Conservation (phyloP, 495 filamentous ascomycete species). For the Pyrenopolyporus hunteri region DNA sequence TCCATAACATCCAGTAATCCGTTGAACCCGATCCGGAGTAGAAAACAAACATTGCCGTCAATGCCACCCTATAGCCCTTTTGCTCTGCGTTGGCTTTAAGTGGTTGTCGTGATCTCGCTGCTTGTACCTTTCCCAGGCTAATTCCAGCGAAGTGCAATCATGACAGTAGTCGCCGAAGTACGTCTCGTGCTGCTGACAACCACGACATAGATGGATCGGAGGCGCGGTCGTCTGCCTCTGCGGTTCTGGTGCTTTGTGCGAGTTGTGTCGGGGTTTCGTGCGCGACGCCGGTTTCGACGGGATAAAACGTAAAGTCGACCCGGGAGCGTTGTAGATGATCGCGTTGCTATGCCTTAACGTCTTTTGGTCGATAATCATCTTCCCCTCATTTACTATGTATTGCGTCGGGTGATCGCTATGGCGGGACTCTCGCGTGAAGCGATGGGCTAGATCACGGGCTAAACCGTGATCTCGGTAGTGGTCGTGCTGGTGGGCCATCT, state of each 20-base stretch:
- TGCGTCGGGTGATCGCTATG: conserved; percentile 13
- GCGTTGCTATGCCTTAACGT: conserved; percentile 26
- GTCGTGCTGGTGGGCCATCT: conserved; percentile 27
- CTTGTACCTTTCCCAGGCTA: neutral
- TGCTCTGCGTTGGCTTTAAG: conserved; percentile 10
- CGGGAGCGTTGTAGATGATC: conserved; percentile 43
- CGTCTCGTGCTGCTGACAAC: conserved; percentile 16
- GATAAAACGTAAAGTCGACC: conserved; percentile 26
- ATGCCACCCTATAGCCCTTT: conserved; percentile 17
- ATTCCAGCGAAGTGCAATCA: conserved; percentile 19
- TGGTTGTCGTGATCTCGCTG: neutral
- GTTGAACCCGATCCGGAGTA: neutral
- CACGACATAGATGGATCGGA: conserved; percentile 16
- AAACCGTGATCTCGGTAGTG: conserved; percentile 5
- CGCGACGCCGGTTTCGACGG: neutral
- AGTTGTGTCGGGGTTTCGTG: conserved; percentile 36
- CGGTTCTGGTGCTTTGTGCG: conserved; percentile 33
- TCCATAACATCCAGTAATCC: neutral
- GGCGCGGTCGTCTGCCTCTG: neutral
- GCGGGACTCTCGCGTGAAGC: conserved; percentile 17
- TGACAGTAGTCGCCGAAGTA: conserved; percentile 29
- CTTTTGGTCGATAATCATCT: conserved; percentile 21
- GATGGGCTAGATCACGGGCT: conserved; percentile 11
- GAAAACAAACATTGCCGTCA: neutral
- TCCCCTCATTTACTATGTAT: conserved; percentile 38